Evolutionary conservation across 345 rosid genomes (phyloP).

Genomic region (Acer yangbiense): DNA sequence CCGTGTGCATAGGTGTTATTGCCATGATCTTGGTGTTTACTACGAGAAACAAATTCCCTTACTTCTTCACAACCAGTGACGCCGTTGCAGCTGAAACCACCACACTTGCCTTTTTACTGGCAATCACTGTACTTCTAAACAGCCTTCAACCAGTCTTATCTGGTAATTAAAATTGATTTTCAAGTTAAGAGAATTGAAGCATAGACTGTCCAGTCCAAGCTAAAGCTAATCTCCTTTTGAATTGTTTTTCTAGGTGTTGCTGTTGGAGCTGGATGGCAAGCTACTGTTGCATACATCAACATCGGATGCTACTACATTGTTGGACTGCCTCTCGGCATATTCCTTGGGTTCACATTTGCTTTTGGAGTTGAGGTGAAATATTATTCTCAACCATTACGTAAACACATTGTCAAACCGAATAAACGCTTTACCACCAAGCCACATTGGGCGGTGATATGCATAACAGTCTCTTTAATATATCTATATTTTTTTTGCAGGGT

Average conservation of each 20-base stretch:
- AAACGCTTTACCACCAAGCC: too few relatives aligned
- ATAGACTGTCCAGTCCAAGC: background rate
- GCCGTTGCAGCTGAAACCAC: constrained; percentile 84
- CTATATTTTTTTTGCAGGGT: constrained; percentile 50
- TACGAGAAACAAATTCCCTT: constrained; percentile 70
- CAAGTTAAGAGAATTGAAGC: background rate
- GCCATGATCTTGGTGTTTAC: constrained; percentile 62
- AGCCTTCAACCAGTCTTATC: constrained; percentile 90
- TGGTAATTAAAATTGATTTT: constrained; percentile 41
- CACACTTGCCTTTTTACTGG: constrained; percentile 64
- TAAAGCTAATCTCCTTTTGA: background rate
- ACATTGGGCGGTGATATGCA: background rate
- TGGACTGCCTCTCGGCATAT: constrained; percentile 83
- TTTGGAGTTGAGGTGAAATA: constrained; percentile 63
- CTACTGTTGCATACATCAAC: constrained; percentile 80
- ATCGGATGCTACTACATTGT: constrained; percentile 78
- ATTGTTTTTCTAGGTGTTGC: constrained; percentile 66
- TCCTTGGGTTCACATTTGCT: constrained; percentile 74
- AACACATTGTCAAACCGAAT: background rate
- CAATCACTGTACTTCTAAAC: constrained; percentile 71
- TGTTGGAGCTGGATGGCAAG: constrained; percentile 98
- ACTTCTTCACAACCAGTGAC: constrained; percentile 69
- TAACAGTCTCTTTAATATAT: background rate
- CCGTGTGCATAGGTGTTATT: constrained; percentile 59
- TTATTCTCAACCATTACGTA: background rate